Percentiles rank a stretch among this genome's conserved stretches.
Conservation (phyloP, 352 stramenopile genomes). For the Phytopythium helicoides region DNA sequence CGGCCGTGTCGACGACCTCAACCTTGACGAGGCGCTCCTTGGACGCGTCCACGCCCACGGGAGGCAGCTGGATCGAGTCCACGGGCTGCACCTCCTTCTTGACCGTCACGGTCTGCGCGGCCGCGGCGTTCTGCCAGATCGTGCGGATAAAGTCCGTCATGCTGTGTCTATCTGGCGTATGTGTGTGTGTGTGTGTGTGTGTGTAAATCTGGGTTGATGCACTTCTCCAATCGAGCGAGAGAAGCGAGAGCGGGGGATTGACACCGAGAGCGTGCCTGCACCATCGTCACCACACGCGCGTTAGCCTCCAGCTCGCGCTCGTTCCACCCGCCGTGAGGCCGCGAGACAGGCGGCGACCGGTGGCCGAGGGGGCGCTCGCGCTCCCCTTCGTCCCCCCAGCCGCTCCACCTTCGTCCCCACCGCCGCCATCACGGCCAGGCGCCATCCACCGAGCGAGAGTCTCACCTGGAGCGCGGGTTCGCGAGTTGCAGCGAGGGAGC, state of each 20-base stretch:
- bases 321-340: too few species aligned
- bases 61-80: constrained; percentile 59
- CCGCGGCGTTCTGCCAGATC: constrained; percentile 54
- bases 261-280: constrained; percentile 6
- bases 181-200: not conserved
- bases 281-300: not conserved
- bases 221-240: not conserved
- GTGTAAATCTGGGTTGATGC: not conserved
- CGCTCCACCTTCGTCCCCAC: too few species aligned
- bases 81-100: constrained; percentile 48
- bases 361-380: too few species aligned
- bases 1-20: constrained; percentile 22
- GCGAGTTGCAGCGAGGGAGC: too few species aligned
- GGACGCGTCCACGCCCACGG: constrained; percentile 17
- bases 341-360: too few species aligned
- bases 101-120: constrained; percentile 6
- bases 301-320: not conserved
- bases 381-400: too few species aligned
- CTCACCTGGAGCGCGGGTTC: too few species aligned
- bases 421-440: too few species aligned
- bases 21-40: constrained; percentile 57
- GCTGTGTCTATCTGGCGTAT: constrained; percentile 2
- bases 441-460: too few species aligned
- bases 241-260: not conserved
- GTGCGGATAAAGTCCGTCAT: constrained; percentile 83